Evolutionary conservation across 2,329 filamentous ascomycete species (phyloP), one percentile per base, ranked within the genome.

Genomic region (Cordyceps farinosa): DNA sequence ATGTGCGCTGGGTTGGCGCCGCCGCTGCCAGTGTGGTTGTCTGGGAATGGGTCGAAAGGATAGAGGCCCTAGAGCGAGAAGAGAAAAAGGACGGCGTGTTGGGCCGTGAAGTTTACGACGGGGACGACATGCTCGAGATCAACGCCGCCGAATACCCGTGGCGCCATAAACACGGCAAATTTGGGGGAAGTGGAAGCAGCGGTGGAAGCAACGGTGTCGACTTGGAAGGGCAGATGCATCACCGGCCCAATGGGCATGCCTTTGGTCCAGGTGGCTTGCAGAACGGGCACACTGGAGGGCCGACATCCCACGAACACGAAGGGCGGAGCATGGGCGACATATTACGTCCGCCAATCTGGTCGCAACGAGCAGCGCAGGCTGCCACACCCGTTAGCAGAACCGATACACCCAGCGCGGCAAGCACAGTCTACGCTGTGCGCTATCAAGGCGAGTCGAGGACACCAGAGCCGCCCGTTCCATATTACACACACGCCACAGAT

Each of bases 21-120:
- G 92, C 93, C 0, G 92, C 92, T 1, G 93, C 93, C 34, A 96
- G 92, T 76, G 93, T 97, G n/a, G 91, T 97, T 29, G 93, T 97
- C 2, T 97, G 93, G 93, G 93, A 97, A 75, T 97, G 93, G 93
- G 93, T 97, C 3, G 93, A 97, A 75, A 85, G 93, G 32, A 97
- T 97, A 55, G 93, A 97, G 74, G 91, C 92, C 0, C 76, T 97
- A 65, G 93, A 97, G 78, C 86, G 93, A 68, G 92, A 97, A 74
- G 92, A 97, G 74, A 92, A 93, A 76, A 96, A 96, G 76, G 92
- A 96, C 69, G 93, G 93, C 0, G 96, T 97, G 62, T 78, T 97
- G 1, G 93, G 93, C 3, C 83, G 93, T 66, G 93, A 97, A 72
- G 87, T 97, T 0, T 97, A 96, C 71, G 93, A 97, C 69, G 93